Base-by-base conservation (phyloP, 345 rosid species). In the Pseudoturritis turrita region DNA sequence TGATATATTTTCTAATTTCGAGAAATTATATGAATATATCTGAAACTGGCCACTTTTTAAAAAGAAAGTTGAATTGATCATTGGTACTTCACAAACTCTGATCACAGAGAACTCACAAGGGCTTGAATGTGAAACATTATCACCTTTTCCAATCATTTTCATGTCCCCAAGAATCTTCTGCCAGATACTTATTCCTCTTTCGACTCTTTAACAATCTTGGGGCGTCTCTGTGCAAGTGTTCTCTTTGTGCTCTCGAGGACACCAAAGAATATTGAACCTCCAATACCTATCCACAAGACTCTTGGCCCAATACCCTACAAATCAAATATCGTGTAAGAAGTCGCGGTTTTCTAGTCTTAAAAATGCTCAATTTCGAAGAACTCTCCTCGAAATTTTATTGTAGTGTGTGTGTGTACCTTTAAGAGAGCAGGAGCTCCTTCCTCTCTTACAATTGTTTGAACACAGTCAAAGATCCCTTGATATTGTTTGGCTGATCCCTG, bases 241-340 rank as follows among this genome's bases (percentile, higher is more conserved):
- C 87, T 84, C 84, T 91, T 94, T 3, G 96, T 88, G 69, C 92
- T 79, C 79, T 94, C 97, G 2, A 94, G 81, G 52, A 94, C 91
- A 1, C 98, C 91, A 25, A 94, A 91, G 72, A 91, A 91, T 64
- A 90, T 88, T 5, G 98, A 90, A 51, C 96, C 98, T 0, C 96
- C 98, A 31, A 92, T 87, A 50, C 98, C 98, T 43, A 90, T 88
- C 98, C 98, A 92, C 78, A 90, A 45, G 55, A 90, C 91, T 78
- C 98, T 88, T 19, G 93, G 97, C 25, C 82, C 91, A 10, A 92
- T 84, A 70, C 98, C 98, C 98, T 92, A 43, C 55, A 62, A 44
- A 49, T 51, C 49, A 41, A 29, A 25, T 21, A 45, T 29, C 8
- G 21, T 57, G 31, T 53, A 12, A 58, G 14, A 7, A 25, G 52